phyloP scores from a whole-genome alignment of 2,329 filamentous ascomycete genomes.

The Gnomoniopsis sp. region DNA sequence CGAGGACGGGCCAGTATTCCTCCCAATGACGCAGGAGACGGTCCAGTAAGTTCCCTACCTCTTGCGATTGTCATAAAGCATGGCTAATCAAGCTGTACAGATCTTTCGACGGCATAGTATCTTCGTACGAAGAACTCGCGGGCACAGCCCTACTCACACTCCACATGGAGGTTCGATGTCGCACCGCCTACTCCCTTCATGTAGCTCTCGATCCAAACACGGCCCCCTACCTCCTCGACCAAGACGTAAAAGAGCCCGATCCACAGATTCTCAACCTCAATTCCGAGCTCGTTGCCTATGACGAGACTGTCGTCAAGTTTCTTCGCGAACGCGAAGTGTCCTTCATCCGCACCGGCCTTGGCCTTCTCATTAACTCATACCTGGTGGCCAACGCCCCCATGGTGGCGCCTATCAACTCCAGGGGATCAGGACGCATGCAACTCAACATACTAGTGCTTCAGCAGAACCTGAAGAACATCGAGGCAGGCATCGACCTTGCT shows the following conservation, averaged over 20 bases:
- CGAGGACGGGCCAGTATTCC: conserved; percentile 67
- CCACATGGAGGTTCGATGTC: conserved; percentile 84
- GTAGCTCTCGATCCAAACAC: conserved; percentile 58
- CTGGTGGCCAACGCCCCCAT: conserved; percentile 69
- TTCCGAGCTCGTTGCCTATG: conserved; percentile 78
- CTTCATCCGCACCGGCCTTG: conserved; percentile 75
- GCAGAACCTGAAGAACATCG: conserved; percentile 94
- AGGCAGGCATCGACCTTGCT: conserved; percentile 62
- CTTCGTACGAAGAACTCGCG: conserved; percentile 78
- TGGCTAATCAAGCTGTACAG: conserved; percentile 34
- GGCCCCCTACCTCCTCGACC: conserved; percentile 63
- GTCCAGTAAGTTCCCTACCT: conserved; percentile 58
- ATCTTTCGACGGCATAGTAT: conserved; percentile 82
- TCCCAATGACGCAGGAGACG: conserved; percentile 84
- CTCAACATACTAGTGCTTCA: conserved; percentile 93
- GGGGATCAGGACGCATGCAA: conserved; percentile 83
- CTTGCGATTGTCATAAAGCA: background rate
- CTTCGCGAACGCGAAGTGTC: conserved; percentile 67
- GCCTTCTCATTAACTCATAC: conserved; percentile 73
- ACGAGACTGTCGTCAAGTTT: conserved; percentile 73
- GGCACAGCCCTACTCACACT: conserved; percentile 77
- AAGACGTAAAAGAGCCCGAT: conserved; percentile 74
- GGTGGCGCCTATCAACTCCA: conserved; percentile 78
- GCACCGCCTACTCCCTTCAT: conserved; percentile 75
- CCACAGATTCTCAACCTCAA: conserved; percentile 80